Base-by-base conservation (phyloP, 768 basidiomycete species). In the Hericium rajendrae region DNA sequence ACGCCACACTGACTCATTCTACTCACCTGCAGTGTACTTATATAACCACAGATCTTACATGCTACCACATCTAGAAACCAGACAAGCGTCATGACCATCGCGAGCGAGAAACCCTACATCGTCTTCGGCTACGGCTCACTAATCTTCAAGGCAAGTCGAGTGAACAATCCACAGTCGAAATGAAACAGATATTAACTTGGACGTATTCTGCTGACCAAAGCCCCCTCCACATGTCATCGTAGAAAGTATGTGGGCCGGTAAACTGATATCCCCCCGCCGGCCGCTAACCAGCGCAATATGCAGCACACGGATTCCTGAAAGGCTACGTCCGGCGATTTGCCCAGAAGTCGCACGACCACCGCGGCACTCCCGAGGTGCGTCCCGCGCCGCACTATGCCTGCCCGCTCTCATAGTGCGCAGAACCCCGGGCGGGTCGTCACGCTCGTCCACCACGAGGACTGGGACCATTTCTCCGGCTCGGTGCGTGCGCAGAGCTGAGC, bases 81-180 rank as follows among this genome's bases (percentile, higher is more conserved):
- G n/a, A 18, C 43, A 20, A 43, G 41, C 48, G 10, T 50, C 26
- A 22, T 16, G 49, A 51, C 26, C 2, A 51, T 24, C 6, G 6
- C 26, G 16, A 51, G 20, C 6, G 43, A 46, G 43, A 46, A 46
- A 38, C 70, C 73, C 20, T 93, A 85, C 67, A 76, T 89, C 54
- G 88, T 95, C 12, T 97, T 95, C 63, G 92, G 92, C 32, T 97
- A 97, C 63, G 93, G 93, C 11, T 93, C 91, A 6, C 77, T 97
- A 41, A 94, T 95, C 57, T 95, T 88, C 79, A 94, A 92, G 80
- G 92, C 86, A 65, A 57, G 68, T 51, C 24, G 57, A 3, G 54
- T 52, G 32, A 6, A 32, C 32, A 32, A 6, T 32, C 9, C 32
- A 32, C 9, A 10, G 2, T 32, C 32, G 32, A 32, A 6, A 32